Evolutionary conservation across 345 rosid species (phyloP).

Genomic region (Brassica napus): DNA sequence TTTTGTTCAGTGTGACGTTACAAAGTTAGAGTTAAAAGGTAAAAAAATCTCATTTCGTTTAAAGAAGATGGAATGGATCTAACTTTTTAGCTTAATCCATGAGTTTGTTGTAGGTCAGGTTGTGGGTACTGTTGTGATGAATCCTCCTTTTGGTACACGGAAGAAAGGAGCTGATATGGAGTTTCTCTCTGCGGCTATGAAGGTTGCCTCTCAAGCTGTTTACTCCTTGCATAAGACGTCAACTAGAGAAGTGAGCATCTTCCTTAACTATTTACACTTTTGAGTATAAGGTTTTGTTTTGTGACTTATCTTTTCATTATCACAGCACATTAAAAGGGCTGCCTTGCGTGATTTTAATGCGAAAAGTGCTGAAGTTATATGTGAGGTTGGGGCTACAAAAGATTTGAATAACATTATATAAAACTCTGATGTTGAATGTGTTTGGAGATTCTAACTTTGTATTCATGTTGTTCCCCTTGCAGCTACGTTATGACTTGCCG

Average conservation of each 20-base stretch:
- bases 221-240: constrained; percentile 98
- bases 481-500: constrained; percentile 86
- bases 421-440: constrained; percentile 11
- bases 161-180: constrained; percentile 90
- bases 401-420: background rate
- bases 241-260: constrained; percentile 78
- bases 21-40: constrained; percentile 72
- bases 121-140: constrained; percentile 87
- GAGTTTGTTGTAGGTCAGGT: constrained; percentile 46
- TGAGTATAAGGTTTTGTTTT: background rate
- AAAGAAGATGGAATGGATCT: background rate
- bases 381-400: constrained; percentile 59
- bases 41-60: background rate
- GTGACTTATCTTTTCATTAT: constrained; percentile 1
- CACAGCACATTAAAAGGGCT: constrained; percentile 74
- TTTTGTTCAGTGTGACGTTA: constrained; percentile 71
- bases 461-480: constrained; percentile 12
- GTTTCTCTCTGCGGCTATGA: constrained; percentile 70
- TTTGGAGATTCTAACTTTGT: background rate
- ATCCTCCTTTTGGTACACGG: constrained; percentile 98
- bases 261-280: background rate
- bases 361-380: constrained; percentile 77
- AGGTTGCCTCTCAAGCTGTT: constrained; percentile 81
- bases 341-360: constrained; percentile 78
- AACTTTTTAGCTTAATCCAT: background rate